These are phyloP conservation scores for Argentina anserina DNA, from an alignment of 306 rosid species.

Conservation along the genomic window DNA sequence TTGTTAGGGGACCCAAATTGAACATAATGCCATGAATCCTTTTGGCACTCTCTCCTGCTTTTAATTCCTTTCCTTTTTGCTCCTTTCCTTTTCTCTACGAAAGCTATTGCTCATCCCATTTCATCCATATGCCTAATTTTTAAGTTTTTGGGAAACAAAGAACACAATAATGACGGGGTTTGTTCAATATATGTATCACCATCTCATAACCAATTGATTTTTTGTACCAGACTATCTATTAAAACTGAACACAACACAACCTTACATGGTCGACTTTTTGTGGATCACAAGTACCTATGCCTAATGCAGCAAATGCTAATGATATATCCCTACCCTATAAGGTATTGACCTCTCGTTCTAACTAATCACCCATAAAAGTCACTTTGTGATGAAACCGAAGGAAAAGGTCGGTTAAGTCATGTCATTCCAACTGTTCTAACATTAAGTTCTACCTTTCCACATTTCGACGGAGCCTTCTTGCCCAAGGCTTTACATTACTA, in stretches of 20 bases:
- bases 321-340: conserved; percentile 6
- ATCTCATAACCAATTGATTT: neutral
- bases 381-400: neutral
- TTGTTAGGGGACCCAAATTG: conserved; percentile 47
- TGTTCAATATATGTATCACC: neutral
- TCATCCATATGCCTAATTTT: conserved; percentile 51
- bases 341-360: neutral
- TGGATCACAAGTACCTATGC: neutral
- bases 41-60: conserved; percentile 42
- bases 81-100: conserved; percentile 32
- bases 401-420: neutral
- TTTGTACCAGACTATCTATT: neutral
- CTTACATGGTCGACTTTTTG: neutral
- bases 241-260: neutral
- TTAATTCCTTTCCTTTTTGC: conserved; percentile 32
- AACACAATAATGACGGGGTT: conserved; percentile 20
- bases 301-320: conserved; percentile 11
- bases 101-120: conserved; percentile 42
- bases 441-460: neutral
- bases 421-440: neutral
- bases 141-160: conserved; percentile 31
- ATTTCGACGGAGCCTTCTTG: neutral
- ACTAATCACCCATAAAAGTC: neutral
- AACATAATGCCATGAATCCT: conserved; percentile 34
- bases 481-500: neutral